phyloP scores from a whole-genome alignment of 768 basidiomycete genomes.

The Suillus sp. region DNA sequence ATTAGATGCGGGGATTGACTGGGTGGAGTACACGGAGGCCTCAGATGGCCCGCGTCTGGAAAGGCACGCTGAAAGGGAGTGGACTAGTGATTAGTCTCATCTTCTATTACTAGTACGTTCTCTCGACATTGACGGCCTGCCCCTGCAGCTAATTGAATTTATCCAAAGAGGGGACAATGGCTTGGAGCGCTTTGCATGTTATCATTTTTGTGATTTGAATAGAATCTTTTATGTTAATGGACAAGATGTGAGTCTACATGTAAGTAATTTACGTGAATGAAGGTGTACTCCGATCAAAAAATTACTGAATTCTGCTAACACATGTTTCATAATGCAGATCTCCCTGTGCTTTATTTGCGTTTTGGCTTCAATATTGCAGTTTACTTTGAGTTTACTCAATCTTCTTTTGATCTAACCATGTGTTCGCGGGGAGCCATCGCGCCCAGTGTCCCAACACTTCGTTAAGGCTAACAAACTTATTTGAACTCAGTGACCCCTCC shows the following conservation, averaged over 20 bases:
- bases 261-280: slow-evolving; percentile 3
- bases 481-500: background rate
- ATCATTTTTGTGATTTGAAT: slow-evolving; percentile 3
- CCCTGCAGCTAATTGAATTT: slow-evolving; percentile 2
- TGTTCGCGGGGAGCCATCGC: slow-evolving; percentile 5
- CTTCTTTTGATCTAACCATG: background rate
- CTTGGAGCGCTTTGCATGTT: background rate
- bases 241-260: background rate
- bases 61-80: slow-evolving; percentile 47
- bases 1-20: slow-evolving; percentile 41
- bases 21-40: slow-evolving; percentile 44
- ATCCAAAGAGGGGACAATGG: background rate
- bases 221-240: background rate
- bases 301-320: background rate
- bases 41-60: slow-evolving; percentile 40
- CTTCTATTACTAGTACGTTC: slow-evolving; percentile 3
- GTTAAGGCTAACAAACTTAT: background rate
- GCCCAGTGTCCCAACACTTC: background rate
- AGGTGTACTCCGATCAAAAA: background rate
- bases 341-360: background rate
- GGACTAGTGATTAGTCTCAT: slow-evolving; percentile 41
- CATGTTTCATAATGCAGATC: slow-evolving; percentile 1
- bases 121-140: background rate
- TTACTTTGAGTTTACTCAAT: background rate
- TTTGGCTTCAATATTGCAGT: background rate